A percentile compares a stretch with the other conserved stretches of the same genome.
These are phyloP conservation scores for Ascoidea asiatica DNA, from an alignment of 805 yeast genomes.

Conservation along the genomic window DNA sequence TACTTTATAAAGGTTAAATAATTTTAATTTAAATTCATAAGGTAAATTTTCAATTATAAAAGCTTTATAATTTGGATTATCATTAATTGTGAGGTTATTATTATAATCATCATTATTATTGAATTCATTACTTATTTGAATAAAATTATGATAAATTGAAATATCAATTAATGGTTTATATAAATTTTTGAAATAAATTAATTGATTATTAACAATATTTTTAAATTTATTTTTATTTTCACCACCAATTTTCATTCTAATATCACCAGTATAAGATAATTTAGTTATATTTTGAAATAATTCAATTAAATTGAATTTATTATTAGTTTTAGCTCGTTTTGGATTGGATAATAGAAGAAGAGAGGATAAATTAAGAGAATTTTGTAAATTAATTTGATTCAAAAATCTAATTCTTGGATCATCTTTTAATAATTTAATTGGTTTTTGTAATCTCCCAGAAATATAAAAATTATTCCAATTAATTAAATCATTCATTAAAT, in stretches of 20 bases:
- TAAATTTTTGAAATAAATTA: constrained; percentile 49
- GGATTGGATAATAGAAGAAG: constrained; percentile 25
- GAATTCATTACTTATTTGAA: constrained; percentile 3
- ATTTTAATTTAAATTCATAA: constrained; percentile 26
- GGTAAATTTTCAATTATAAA: constrained; percentile 35
- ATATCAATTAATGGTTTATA: constrained; percentile 52
- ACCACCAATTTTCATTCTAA: constrained; percentile 73
- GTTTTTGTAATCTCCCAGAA: constrained; percentile 91
- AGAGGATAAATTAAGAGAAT: constrained; percentile 61
- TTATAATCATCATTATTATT: constrained; percentile 14
- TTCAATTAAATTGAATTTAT: constrained; percentile 40
- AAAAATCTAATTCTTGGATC: constrained; percentile 48
- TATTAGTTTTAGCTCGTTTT: neutral
- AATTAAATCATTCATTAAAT: constrained; percentile 52
- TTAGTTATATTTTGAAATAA: constrained; percentile 68
- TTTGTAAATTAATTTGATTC: constrained; percentile 64
- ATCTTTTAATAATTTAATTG: constrained; percentile 64
- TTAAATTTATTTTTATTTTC: constrained; percentile 83
- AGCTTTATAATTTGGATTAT: constrained; percentile 24
- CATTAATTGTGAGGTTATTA: constrained; percentile 18
- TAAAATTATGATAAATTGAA: constrained; percentile 21
- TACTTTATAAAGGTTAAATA: constrained; percentile 16
- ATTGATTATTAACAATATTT: constrained; percentile 76
- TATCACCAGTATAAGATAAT: constrained; percentile 82
- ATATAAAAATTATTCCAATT: constrained; percentile 79